A percentile compares a stretch with the other conserved stretches of the same genome.
These are phyloP conservation scores for Cercospora citrullina DNA, from an alignment of 2,329 filamentous ascomycete species.

Conservation along the genomic window DNA sequence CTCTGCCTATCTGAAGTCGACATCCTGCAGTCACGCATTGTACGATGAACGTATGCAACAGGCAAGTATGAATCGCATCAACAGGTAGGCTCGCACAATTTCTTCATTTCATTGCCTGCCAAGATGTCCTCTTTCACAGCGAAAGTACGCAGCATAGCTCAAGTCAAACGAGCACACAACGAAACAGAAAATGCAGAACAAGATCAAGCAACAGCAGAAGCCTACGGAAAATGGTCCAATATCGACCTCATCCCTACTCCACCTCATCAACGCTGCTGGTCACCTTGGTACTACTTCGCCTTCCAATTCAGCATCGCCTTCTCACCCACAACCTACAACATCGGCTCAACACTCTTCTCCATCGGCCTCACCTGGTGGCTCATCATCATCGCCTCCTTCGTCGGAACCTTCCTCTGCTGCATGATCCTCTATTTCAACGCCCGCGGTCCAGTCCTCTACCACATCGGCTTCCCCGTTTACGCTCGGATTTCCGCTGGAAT, in stretches of 20 bases:
- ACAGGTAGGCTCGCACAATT: neutral
- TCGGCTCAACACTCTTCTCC: slow-evolving; percentile 36
- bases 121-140: slow-evolving; percentile 6
- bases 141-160: neutral
- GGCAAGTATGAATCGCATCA: neutral
- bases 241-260: slow-evolving; percentile 30
- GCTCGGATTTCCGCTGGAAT: slow-evolving; percentile 40
- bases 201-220: neutral
- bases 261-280: slow-evolving; percentile 28
- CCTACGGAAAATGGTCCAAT: slow-evolving; percentile 30
- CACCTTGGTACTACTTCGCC: slow-evolving; percentile 36
- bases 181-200: neutral
- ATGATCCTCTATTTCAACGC: slow-evolving; percentile 41
- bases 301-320: slow-evolving; percentile 41
- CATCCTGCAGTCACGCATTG: neutral
- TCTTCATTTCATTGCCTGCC: neutral
- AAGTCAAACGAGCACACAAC: slow-evolving; percentile 5
- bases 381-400: slow-evolving; percentile 36
- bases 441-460: slow-evolving; percentile 39
- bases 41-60: neutral
- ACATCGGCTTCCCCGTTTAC: slow-evolving; percentile 42
- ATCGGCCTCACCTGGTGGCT: slow-evolving; percentile 40
- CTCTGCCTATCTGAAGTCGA: slow-evolving; percentile 18
- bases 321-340: slow-evolving; percentile 40
- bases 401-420: slow-evolving; percentile 37